Conservation (phyloP, 768 basidiomycete genomes). For the Collybia nuda region DNA sequence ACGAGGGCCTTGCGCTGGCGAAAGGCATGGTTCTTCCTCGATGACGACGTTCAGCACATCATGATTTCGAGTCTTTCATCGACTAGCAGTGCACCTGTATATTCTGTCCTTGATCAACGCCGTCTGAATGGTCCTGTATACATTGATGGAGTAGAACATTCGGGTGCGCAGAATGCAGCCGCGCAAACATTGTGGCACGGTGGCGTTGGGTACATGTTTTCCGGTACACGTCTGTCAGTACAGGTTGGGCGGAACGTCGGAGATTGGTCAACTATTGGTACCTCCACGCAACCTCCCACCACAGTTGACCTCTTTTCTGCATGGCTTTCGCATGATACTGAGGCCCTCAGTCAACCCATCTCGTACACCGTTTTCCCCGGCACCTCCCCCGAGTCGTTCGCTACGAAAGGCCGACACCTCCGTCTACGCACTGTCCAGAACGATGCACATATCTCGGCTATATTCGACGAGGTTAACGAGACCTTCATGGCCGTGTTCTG, state of each 20-base stretch:
- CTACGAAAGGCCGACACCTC: constrained; percentile 17
- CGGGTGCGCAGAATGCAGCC: constrained; percentile 1
- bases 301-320: constrained; percentile 52
- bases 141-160: constrained; percentile 34
- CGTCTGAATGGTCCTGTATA: constrained; percentile 41
- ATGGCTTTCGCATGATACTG: constrained; percentile 31
- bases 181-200: constrained; percentile 60
- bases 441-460: constrained; percentile 37
- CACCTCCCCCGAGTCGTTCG: constrained; percentile 26
- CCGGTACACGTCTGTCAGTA: constrained; percentile 25
- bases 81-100: constrained; percentile 29
- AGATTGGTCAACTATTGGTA: constrained; percentile 63
- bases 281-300: constrained; percentile 52
- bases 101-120: constrained; percentile 71
- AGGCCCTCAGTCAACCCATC: constrained; percentile 17
- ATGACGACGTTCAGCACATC: constrained; percentile 60
- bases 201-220: constrained; percentile 52
- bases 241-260: constrained; percentile 48
- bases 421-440: constrained; percentile 27
- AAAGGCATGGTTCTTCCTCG: constrained; percentile 76
- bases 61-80: constrained; percentile 55
- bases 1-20: constrained; percentile 58
- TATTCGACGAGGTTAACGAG: constrained; percentile 33
- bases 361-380: constrained; percentile 45
- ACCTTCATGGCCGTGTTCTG: constrained; percentile 47